Percentiles rank a stretch among this genome's conserved stretches.
These are phyloP conservation scores for Wickerhamiella shivajii DNA, from an alignment of 805 yeast genomes.

Conservation along the genomic window DNA sequence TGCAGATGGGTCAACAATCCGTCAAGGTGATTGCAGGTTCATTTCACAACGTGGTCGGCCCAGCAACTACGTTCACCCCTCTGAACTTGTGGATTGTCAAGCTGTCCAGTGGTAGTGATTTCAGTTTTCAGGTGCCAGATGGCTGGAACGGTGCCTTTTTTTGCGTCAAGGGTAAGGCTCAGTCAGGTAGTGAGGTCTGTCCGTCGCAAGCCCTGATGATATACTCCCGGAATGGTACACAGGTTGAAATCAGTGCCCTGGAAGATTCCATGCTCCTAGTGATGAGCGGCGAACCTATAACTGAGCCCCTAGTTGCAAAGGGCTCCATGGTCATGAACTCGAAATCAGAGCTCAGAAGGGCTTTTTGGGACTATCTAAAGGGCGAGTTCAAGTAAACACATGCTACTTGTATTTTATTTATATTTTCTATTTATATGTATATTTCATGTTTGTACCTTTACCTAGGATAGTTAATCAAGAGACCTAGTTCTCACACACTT, in stretches of 20 bases:
- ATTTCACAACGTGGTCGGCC: constrained; percentile 36
- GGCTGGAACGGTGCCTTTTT: constrained; percentile 57
- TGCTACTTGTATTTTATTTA: too few relatives aligned
- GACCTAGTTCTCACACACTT: too few relatives aligned
- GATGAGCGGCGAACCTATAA: constrained; percentile 56
- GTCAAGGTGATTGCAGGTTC: constrained; percentile 63
- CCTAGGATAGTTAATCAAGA: too few relatives aligned
- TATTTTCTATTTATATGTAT: too few relatives aligned
- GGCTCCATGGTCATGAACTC: constrained; percentile 83
- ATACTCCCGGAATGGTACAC: constrained; percentile 33
- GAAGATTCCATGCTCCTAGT: constrained; percentile 46
- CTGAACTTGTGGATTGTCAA: constrained; percentile 5
- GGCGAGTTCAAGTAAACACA: constrained; percentile 11
- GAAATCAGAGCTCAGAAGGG: constrained; percentile 48
- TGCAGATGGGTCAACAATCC: constrained; percentile 37
- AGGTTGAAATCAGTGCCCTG: constrained; percentile 2
- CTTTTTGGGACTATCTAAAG: constrained; percentile 55
- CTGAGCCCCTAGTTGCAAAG: constrained; percentile 68
- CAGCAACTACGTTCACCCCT: constrained; percentile 8
- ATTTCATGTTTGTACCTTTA: too few relatives aligned
- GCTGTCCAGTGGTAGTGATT: neutral
- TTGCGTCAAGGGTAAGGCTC: constrained; percentile 51
- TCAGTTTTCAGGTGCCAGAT: too few relatives aligned
- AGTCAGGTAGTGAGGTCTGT: too few relatives aligned
- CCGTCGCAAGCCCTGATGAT: constrained; percentile 23